Evolutionary conservation across 192 early-diverging fungal genomes (phyloP), one percentile per base, ranked within the genome.

Genomic region (Coemansia sp.): DNA sequence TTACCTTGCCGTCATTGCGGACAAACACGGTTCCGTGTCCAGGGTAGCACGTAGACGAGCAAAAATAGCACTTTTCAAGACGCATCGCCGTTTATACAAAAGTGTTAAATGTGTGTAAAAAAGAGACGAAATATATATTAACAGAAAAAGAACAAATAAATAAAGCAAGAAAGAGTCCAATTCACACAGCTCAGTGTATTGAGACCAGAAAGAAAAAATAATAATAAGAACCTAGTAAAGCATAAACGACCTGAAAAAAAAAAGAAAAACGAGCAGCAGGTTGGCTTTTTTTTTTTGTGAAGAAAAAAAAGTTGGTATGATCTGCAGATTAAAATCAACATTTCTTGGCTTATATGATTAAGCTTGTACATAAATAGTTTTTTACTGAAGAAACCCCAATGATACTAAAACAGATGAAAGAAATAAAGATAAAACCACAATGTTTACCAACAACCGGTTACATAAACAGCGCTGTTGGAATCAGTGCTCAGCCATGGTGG

Each of bases 1-100:
- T 42, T 82, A 93, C 92, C 90, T 98, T 99, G 72, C 91, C 87
- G 85, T 98, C 97, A 70, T 98, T 98, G 40, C 96, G 86, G 50
- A 98, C 97, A 89, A 99, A 99, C 92, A 94, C 93, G 67, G 92
- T 96, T 32, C 97, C 97, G 76, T 99, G 96, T 6, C 97, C 97
- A 51, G 97, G 97, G 71, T 99, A 99, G 67, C 91, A 88, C 33
- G 94, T 96, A 32, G 90, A 91, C 40, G 94, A 96, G 86, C 97
- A 99, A 80, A 99, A 99, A 80, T 96, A 99, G 80, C 97, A 99
- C 88, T 97, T 97, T 84, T 97, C 95, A 55, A 99, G 84, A 77
- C 95, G 88, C 96, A 98, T 98, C 49, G 57, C 57, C 17, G 57
- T 59, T 32, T 34, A 38, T 36, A 34, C 40, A 50, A 20, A 67